Evolutionary conservation across 345 rosid genomes (phyloP).

Genomic region (Lepidium africanum): DNA sequence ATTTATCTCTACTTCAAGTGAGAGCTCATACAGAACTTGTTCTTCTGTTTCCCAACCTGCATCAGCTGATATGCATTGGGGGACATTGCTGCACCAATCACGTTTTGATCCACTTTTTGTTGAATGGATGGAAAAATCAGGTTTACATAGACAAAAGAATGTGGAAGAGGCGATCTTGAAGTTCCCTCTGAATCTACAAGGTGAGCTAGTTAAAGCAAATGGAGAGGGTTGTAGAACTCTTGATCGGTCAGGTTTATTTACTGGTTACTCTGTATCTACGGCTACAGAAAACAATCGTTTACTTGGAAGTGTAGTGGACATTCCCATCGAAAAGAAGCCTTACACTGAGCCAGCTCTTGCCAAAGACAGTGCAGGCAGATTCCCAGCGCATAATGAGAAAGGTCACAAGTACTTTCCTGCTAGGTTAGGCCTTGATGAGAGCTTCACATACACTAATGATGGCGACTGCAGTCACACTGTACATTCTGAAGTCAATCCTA

Average conservation of each 20-base stretch:
- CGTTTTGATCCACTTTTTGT: conserved; percentile 16
- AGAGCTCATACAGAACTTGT: conserved; percentile 16
- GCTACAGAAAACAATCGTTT: conserved; percentile 1
- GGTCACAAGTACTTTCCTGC: conserved; percentile 23
- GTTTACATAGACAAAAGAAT: conserved; percentile 25
- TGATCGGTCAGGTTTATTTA: conserved; percentile 16
- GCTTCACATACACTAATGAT: conserved; percentile 16
- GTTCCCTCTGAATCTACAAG: conserved; percentile 57
- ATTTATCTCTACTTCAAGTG: conserved; percentile 20
- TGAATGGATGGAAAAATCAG: conserved; percentile 28
- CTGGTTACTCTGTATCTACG: conserved; percentile 27
- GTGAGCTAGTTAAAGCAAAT: conserved; percentile 40
- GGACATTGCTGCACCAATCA: conserved; percentile 23
- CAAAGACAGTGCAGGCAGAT: conserved; percentile 25
- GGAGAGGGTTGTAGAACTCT: conserved; percentile 24
- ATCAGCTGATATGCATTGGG: conserved; percentile 16
- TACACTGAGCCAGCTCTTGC: conserved; percentile 14
- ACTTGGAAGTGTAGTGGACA: conserved; percentile 12
- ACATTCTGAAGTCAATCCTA: conserved; percentile 18
- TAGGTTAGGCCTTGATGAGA: conserved; percentile 31
- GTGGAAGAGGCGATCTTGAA: conserved; percentile 28
- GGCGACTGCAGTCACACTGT: conserved; percentile 13
- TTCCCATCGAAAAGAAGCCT: conserved; percentile 23
- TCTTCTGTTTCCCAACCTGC: conserved; percentile 18
- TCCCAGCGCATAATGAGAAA: conserved; percentile 28